Base-by-base conservation (phyloP, 768 basidiomycete species). In the Tylopilus sp. region DNA sequence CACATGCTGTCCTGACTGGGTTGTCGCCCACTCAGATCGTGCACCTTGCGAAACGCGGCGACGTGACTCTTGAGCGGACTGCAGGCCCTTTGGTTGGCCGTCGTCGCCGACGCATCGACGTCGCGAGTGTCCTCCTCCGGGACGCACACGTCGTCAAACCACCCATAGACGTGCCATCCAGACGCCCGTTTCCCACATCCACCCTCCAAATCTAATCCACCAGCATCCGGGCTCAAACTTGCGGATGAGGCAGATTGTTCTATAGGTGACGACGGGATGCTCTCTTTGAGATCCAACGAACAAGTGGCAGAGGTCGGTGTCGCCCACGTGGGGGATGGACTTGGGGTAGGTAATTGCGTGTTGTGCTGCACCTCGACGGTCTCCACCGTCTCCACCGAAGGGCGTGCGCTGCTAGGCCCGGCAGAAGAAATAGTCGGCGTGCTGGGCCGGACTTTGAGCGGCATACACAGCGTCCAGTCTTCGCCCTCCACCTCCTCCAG, bases 391-490 rank as follows among this genome's bases (percentile, higher is more conserved):
- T 52, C 51, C 2, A 48, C 35, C 5, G 36, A 8, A 11, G 56
- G 43, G 9, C 39, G 40, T 26, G 57, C 58, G 36, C 56, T 44
- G 2, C 35, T 39, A 1, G 17, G 18, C 42, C 31, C 50, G 13
- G 21, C 30, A 3, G 51, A 28, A 20, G 43, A 50, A 25, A 39
- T 33, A 7, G 43, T 33, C 1, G 55, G 50, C 12, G 33, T 31
- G 5, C 20, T 45, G 2, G 40, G 52, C 0, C 40, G 54, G 17
- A 25, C 33, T 26, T 66, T 61, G 53, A 69, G 57, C 17, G 67
- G 64, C 69, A 69, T 70, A 6, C 64, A 68, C 8, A 68, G 48
- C 28, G 67, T 68, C 67, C 67, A 68, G 25, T 68, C 67, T 6
- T 68, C 68, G 21, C 38, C 35, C 20, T 53, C 31, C 2, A 46